Base-by-base conservation (phyloP, 1,284 basidiomycete species). In the Melampsora americana region DNA sequence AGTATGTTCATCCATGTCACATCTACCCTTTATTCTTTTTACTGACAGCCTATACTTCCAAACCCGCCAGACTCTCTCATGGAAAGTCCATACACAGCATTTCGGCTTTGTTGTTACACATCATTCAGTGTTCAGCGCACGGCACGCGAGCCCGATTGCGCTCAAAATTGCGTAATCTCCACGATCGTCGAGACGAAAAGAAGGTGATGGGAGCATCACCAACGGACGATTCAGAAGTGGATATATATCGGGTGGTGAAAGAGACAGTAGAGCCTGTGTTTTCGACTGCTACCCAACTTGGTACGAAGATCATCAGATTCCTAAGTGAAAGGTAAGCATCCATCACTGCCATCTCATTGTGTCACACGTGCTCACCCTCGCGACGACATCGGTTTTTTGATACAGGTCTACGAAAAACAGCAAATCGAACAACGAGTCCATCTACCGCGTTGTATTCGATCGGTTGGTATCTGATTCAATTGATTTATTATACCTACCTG, bases 31-130 rank as follows among this genome's bases (percentile, higher is more conserved):
- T 48, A 11, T 28, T 23, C 30, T 66, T 11, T 18, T 12, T 5
- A n/a, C 35, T 59, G 69, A 53, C 42, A 12, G 42, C 42, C 42
- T 42, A 42, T 42, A 2, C 42, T 42, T 7, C 42, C 11, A 42
- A 12, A 42, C 42, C 14, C 12, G 42, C 42, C 11, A 42, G 42
- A 42, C 42, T 42, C 12, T 46, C 61, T 26, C 62, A 77, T 53
- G 74, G 74, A 18, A 77, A 77, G 69, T 69, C 74, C 20, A 77
- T 77, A 56, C 74, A 69, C 26, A 77, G 30, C 20, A 60, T 77
- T 35, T 77, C 74, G 39, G 74, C 74, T 20, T 48, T 77, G 28
- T 65, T 77, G 20, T 48, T 77, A 14, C 67, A 77, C 39, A 69
- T 69, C 35, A 64, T 75, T 28, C 72, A 75, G 59, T 75, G 42